Evolutionary conservation across 495 filamentous ascomycete species (phyloP), one percentile per base, ranked within the genome.

Genomic region (Cercophora newfieldiana): DNA sequence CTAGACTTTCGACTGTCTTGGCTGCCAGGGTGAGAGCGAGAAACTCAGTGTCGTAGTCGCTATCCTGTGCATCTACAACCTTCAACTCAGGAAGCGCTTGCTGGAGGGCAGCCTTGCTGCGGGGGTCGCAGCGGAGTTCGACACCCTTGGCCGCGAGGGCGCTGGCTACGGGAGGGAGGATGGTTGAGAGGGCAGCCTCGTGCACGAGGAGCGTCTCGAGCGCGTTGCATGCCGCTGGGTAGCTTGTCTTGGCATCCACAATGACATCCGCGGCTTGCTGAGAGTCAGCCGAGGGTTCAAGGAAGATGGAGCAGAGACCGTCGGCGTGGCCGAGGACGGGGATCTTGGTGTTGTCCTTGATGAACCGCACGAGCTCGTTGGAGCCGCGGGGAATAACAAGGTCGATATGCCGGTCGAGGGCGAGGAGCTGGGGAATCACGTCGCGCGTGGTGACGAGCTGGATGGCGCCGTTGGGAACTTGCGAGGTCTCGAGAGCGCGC

Each of bases 291-390:
- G 94, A 91, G 14, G 83, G 77, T 69, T 94, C 90, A 31, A 99
- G 85, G 78, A 97, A 99, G 64, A 94, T 89, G 63, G 87, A 87
- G 81, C 95, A 99, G 64, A 98, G 84, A 29, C 95, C 95, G 74
- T 99, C 96, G 14, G 95, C 96, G 74, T 99, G 95, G 33, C 95
- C 95, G 28, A 99, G 87, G 6, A 99, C 96, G 0, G 95, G 96
- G 66, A 99, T 98, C 67, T 91, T 91, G 60, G 95, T 97, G 68
- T 90, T 88, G 37, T 89, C 83, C 72, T 98, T 96, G 76, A 97
- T 91, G 77, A 89, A 92, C 18, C 90, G 85, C 48, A 99, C 95
- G 7, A 99, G 86, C 44, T 97, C 93, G 74, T 97, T 98, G 44
- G 91, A 92, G 31, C 95, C 95, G 37, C 95, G 86, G 4, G 95